These are phyloP conservation scores for Rubus parviflorus DNA, from an alignment of 306 rosid genomes.

Conservation along the genomic window DNA sequence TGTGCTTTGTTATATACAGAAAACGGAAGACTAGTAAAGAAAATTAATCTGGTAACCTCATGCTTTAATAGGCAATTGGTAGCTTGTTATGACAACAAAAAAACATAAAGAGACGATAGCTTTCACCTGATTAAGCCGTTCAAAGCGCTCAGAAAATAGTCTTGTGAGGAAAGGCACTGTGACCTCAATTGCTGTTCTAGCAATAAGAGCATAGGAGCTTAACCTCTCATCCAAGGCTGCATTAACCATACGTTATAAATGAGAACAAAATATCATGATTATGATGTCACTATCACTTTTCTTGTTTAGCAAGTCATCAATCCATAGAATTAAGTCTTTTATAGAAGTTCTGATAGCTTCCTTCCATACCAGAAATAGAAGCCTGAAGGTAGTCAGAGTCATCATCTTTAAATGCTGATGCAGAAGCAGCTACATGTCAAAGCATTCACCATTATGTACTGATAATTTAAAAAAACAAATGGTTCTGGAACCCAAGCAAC, in stretches of 20 bases:
- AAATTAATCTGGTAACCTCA: background rate
- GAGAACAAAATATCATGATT: constrained; percentile 18
- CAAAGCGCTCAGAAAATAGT: constrained; percentile 64
- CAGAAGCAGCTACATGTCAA: constrained; percentile 65
- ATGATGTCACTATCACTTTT: background rate
- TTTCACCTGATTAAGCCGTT: constrained; percentile 72
- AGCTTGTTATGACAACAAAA: background rate
- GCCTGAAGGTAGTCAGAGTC: constrained; percentile 73
- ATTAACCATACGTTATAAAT: constrained; percentile 27
- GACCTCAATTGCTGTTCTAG: constrained; percentile 73
- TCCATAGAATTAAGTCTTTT: constrained; percentile 5
- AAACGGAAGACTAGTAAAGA: background rate
- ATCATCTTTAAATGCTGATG: constrained; percentile 73
- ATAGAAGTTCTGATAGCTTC: constrained; percentile 21
- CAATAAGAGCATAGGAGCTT: constrained; percentile 91
- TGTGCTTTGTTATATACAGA: constrained; percentile 1
- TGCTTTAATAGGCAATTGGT: background rate
- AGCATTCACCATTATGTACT: constrained; percentile 26
- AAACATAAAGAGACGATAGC: background rate
- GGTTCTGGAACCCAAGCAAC: constrained; percentile 14
- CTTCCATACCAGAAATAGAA: constrained; percentile 74
- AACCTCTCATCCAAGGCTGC: constrained; percentile 98
- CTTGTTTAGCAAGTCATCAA: constrained; percentile 1
- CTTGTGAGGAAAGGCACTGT: constrained; percentile 72
- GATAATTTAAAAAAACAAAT: constrained; percentile 23